Evolutionary conservation across 169 alveolate species (phyloP), one percentile per base, ranked within the genome.

Genomic region (Plasmodium gonderi): DNA sequence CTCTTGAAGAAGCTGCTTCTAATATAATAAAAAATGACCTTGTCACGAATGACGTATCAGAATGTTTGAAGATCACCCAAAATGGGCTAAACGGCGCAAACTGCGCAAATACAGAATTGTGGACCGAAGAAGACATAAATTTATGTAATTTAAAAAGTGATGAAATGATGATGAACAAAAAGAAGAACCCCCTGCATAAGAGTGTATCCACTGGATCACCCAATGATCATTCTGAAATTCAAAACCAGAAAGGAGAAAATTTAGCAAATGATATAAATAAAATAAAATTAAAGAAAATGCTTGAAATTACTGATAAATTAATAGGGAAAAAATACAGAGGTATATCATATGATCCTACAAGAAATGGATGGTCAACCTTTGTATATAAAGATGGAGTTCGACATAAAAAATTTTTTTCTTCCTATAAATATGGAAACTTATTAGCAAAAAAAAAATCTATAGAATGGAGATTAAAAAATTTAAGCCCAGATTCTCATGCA

Each of bases 361-460:
- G 89, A 75, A 87, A 87, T 87, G 93, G 93, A 26, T 87, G 93
- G 93, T 87, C 90, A 3, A 87, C 93, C 17, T 87, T 87, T 75
- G 93, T 87, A 36, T 87, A 87, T 87, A 87, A 87, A 87, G 79
- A 75, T 20, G 93, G 93, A 29, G 80, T 60, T 26, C 42, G 93
- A 20, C 23, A 36, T 64, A 87, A 87, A 40, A 87, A 87, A 67
- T 87, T 87, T 87, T 87, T 75, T 23, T 87, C 93, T 33, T 87
- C 93, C 14, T 74, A 42, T 40, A 87, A 87, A 87, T 87, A 87
- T 33, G 93, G 93, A 76, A 77, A 87, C 31, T 38, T 87, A 42
- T 64, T 87, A 87, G 93, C 93, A 20, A 87, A 87, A 87, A 87
- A 87, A 33, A 87, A 87, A 45, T 76, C 76, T 20, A 87, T 87